These are phyloP conservation scores for Trichodelitschia bisporula DNA, from an alignment of 495 filamentous ascomycete genomes.

Conservation along the genomic window DNA sequence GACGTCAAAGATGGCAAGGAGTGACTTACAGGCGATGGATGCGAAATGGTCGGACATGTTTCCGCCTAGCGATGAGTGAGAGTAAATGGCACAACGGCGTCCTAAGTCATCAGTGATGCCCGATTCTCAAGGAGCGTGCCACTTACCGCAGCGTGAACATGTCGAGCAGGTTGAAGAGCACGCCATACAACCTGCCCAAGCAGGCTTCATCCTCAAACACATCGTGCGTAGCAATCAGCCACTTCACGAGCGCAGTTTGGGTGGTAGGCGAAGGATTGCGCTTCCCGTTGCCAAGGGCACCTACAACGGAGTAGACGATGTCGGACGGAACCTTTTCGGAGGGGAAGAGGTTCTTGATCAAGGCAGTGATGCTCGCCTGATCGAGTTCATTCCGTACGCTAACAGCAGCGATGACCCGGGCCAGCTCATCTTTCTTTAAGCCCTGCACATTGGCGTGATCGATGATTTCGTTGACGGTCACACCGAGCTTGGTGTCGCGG, in stretches of 20 bases:
- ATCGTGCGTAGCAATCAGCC: slow-evolving; percentile 61
- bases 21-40: slow-evolving; percentile 54
- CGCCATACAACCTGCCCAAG: slow-evolving; percentile 45
- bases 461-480: slow-evolving; percentile 22
- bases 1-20: background rate
- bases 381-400: slow-evolving; percentile 44
- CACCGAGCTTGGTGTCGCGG: slow-evolving; percentile 5
- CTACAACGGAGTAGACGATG: slow-evolving; percentile 40
- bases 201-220: slow-evolving; percentile 37
- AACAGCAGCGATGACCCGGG: slow-evolving; percentile 38
- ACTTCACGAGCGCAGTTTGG: slow-evolving; percentile 46
- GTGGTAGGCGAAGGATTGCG: slow-evolving; percentile 48
- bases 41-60: slow-evolving; percentile 64
- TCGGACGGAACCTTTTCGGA: slow-evolving; percentile 32
- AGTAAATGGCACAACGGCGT: slow-evolving; percentile 58
- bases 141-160: slow-evolving; percentile 45
- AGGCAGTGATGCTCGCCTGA: slow-evolving; percentile 37
- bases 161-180: slow-evolving; percentile 66
- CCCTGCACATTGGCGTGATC: slow-evolving; percentile 38
- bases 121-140: slow-evolving; percentile 1
- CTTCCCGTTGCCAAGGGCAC: slow-evolving; percentile 52
- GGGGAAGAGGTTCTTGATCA: slow-evolving; percentile 59
- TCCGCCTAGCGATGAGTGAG: slow-evolving; percentile 58
- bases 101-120: slow-evolving; percentile 15
- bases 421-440: slow-evolving; percentile 31